Evolutionary conservation across 176 grass and related monocot genomes (phyloP), one percentile per base, ranked within the genome.

Genomic region (Oryza meyeriana): DNA sequence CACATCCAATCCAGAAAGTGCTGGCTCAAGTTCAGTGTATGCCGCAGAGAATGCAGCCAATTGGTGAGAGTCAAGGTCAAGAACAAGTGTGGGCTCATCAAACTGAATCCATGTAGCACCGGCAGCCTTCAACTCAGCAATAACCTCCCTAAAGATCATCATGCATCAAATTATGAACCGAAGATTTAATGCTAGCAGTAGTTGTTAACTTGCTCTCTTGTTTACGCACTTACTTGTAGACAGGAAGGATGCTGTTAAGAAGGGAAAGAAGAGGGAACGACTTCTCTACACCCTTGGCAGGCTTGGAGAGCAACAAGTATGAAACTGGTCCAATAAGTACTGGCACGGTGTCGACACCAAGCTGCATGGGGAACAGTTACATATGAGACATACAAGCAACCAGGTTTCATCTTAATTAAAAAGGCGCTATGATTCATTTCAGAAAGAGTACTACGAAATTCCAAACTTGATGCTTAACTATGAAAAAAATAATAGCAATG

Each of bases 141-240:
- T 80, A 83, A 95, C 96, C 66, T 95, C 87, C 96, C 96, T 98
- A 44, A 8, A 65, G 78, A 85, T 84, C 22, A 87, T 66, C 67
- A 78, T 20, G 79, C 52, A n/a, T 50, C 25, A 65, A 10, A 87
- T 87, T 75, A 78, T 76, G 32, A 87, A 67, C 69, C 57, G 70
- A 83, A 32, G 24, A 61, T 74, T 25, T 39, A 42, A 48, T 48
- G 0, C 77, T 40, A n/a, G n/a, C 24, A 78, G 50, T 48, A 28
- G 14, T 88, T 90, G 47, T n/a, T n/a, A n/a, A n/a, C n/a, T n/a
- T n/a, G n/a, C n/a, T n/a, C n/a, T n/a, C n/a, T n/a, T n/a, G n/a
- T n/a, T n/a, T n/a, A n/a, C n/a, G n/a, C n/a, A n/a, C 89, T 89
- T 91, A 97, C 95, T 89, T 94, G 86, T 98, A 98, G 33, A 98